Conservation (phyloP, 2,329 filamentous ascomycete species). For the Alternaria brassicicola region DNA sequence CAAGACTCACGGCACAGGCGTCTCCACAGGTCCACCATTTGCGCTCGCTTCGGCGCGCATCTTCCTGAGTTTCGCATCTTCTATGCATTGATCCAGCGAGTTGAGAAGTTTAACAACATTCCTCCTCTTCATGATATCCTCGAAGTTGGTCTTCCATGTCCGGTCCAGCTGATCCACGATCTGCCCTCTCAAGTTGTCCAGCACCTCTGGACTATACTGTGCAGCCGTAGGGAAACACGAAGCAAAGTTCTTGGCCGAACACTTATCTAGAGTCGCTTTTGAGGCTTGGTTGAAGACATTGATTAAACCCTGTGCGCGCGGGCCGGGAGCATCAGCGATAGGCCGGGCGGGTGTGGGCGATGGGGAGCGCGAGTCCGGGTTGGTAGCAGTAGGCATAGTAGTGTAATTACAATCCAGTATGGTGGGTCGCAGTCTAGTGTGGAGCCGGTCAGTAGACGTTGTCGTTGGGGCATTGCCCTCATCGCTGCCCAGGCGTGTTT, state of each 20-base stretch:
- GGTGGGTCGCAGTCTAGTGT: neutral
- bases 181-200: slow-evolving; percentile 64
- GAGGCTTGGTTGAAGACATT: slow-evolving; percentile 66
- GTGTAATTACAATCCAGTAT: neutral
- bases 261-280: slow-evolving; percentile 64
- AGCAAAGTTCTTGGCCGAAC: slow-evolving; percentile 66
- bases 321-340: slow-evolving; percentile 61
- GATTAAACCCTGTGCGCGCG: slow-evolving; percentile 64
- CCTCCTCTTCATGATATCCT: slow-evolving; percentile 63
- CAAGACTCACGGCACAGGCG: slow-evolving; percentile 55
- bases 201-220: slow-evolving; percentile 60
- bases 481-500: slow-evolving; percentile 17
- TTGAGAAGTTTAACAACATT: slow-evolving; percentile 65
- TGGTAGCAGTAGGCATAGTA: slow-evolving; percentile 40
- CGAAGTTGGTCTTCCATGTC: slow-evolving; percentile 64
- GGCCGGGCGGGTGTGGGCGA: slow-evolving; percentile 62
- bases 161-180: slow-evolving; percentile 64
- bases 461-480: neutral
- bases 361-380: slow-evolving; percentile 49
- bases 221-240: slow-evolving; percentile 69
- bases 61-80: slow-evolving; percentile 62
- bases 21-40: slow-evolving; percentile 42
- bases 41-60: slow-evolving; percentile 50
- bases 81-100: slow-evolving; percentile 64
- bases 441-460: neutral